Base-by-base conservation (phyloP, 352 stramenopile species). In the Phytophthora melonis region DNA sequence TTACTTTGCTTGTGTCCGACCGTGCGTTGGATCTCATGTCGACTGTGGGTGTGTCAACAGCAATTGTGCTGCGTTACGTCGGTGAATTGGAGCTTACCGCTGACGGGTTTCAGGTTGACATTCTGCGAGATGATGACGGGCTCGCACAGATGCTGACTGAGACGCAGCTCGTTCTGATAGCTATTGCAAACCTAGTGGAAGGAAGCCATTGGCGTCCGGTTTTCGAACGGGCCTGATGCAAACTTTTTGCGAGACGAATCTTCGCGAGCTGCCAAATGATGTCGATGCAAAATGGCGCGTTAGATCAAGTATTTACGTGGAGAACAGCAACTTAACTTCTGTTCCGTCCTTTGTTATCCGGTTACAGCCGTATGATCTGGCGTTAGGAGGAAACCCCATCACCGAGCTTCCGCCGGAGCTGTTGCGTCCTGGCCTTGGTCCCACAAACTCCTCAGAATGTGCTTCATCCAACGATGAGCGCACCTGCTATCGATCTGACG, bases 1-100 rank as follows among this genome's bases (percentile, higher is more conserved):
- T 77, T 72, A 18, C 58, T 43, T 14, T 9, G 9, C 23, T 66
- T 13, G 11, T 73, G 2, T 63, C n/a, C 21, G 68, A 76, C 23
- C 56, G 64, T 27, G 21, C 53, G 3, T 34, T 79, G 10, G 60
- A 79, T 57, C 53, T 79, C 9, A 49, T 73, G 16, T 65, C 67
- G 2, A 63, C 68, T 8, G 45, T 79, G 13, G 63, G 66, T 5
- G 55, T 76, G 3, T 39, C 54, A 9, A 6, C 70, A 14, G 57
- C 59, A 6, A 54, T 80, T 50, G 23, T 70, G 1, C 16, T 55
- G 9, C 36, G 21, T 25, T 80, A 80, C 25, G 23, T 57, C 16
- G 30, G 39, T 14, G 11, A 58, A 10, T 68, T 54, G 18, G 18
- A 53, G 19, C 25, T 53, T 6, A n/a, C 18, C 30, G 7, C 14